Evolutionary conservation across 345 rosid species (phyloP), one percentile per base, ranked within the genome.

Genomic region (Atalantia buxifolia): DNA sequence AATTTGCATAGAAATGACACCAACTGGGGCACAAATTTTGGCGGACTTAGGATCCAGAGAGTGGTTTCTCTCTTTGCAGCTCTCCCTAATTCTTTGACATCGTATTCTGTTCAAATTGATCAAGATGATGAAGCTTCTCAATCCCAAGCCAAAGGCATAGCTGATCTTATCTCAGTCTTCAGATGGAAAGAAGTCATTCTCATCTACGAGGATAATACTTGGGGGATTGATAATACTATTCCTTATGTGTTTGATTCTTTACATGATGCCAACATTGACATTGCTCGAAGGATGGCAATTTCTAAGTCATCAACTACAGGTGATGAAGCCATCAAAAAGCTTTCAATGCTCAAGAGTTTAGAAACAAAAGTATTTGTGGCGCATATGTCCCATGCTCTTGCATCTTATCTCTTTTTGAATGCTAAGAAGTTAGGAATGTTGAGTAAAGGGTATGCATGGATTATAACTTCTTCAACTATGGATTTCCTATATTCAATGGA

Each of bases 361-460:
- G 76, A 76, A 63, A n/a, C 60, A 0, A 77, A 53, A 22, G 76
- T 84, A 10, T 80, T 75, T 70, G 27, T 82, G 21, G 83, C 82
- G 65, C 83, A 86, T 35, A 22, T 61, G 71, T 78, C 85, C 73
- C 62, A 76, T 4, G n/a, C 1, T 80, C 57, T 81, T 30, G 75
- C 76, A 19, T 55, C 82, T 80, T 79, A 35, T 30, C 42, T 84
- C 5, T 80, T 80, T 60, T 25, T 69, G 27, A 82, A 69, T 70
- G 84, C 83, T 22, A 75, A 0, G 75, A 53, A 25, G 27, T 24
- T 69, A 27, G 85, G 83, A 45, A 74, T 84, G 85, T 67, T 87
- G 81, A 55, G 53, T 62, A 71, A 77, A 77, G 86, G 87, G 7
- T 87, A 76, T 82, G 87, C 76, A 45, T 87, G 86, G 90, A 85